Percentiles rank a stretch among this genome's conserved stretches.
Conservation (phyloP, 140 eudicot species). For the Bidens hawaiensis region DNA sequence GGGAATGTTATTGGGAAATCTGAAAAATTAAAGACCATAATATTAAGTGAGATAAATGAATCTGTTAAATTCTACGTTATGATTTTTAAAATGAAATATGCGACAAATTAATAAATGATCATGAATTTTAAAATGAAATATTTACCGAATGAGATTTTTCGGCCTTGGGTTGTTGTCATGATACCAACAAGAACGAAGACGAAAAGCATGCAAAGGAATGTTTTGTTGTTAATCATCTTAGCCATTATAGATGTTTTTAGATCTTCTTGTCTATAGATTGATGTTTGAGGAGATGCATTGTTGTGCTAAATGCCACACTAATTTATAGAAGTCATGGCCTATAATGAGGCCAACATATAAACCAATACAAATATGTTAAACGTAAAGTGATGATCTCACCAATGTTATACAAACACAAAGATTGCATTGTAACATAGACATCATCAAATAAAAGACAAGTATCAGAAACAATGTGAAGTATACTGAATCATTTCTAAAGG, state of each 20-base stretch:
- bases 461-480: neutral
- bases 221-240: constrained; percentile 18
- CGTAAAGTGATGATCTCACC: constrained; percentile 10
- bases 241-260: neutral
- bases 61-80: neutral
- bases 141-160: neutral
- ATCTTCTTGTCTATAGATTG: neutral
- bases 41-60: neutral
- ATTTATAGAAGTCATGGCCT: no score
- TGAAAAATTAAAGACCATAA: neutral
- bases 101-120: no score
- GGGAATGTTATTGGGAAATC: constrained; percentile 5
- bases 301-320: neutral
- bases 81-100: neutral
- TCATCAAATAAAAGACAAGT: neutral
- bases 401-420: neutral
- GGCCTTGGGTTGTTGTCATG: neutral
- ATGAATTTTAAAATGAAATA: no score
- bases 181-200: constrained; percentile 15
- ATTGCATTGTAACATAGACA: neutral
- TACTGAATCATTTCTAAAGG: neutral
- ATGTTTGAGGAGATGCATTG: constrained; percentile 2
- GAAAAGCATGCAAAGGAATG: neutral
- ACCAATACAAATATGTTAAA: constrained; percentile 2
- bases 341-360: neutral